phyloP scores from a whole-genome alignment of 2,329 filamentous ascomycete species.

The Teratosphaeria gauchensis region DNA sequence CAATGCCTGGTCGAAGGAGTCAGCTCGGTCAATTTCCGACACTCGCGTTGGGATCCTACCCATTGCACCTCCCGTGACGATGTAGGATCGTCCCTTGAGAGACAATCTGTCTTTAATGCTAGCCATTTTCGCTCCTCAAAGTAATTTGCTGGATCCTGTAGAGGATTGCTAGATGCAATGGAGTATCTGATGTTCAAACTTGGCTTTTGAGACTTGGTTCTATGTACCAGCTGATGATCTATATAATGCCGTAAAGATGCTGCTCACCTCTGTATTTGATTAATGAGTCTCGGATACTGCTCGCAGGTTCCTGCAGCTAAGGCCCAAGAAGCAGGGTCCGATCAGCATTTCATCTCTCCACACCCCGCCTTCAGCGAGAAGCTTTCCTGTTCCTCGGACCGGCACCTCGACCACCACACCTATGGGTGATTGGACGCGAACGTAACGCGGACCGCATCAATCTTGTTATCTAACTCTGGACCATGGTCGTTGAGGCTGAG shows the following conservation, averaged over 20 bases:
- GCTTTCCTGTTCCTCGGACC: not conserved
- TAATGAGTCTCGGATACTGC: not conserved
- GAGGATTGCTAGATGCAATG: not conserved
- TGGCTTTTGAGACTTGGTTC: too few relatives aligned
- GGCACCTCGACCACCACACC: not conserved
- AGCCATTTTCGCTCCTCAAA: not conserved
- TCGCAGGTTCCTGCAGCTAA: not conserved
- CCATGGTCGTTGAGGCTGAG: not conserved
- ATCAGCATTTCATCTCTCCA: not conserved
- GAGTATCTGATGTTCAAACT: too few relatives aligned
- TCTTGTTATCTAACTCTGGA: not conserved
- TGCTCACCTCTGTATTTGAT: not conserved
- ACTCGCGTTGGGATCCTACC: not conserved
- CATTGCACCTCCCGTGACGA: not conserved
- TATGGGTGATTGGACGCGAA: not conserved
- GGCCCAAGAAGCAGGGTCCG: not conserved
- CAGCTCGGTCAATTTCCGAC: not conserved
- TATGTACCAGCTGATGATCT: too few relatives aligned
- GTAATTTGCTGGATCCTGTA: too few relatives aligned
- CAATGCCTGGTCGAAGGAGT: conserved; percentile 1
- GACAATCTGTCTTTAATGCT: not conserved
- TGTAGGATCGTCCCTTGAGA: not conserved
- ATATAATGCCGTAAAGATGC: too few relatives aligned
- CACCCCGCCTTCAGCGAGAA: not conserved
- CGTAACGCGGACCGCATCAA: not conserved